These are phyloP conservation scores for Nitzschia putrida DNA, from an alignment of 108 stramenopile genomes.

Conservation along the genomic window DNA sequence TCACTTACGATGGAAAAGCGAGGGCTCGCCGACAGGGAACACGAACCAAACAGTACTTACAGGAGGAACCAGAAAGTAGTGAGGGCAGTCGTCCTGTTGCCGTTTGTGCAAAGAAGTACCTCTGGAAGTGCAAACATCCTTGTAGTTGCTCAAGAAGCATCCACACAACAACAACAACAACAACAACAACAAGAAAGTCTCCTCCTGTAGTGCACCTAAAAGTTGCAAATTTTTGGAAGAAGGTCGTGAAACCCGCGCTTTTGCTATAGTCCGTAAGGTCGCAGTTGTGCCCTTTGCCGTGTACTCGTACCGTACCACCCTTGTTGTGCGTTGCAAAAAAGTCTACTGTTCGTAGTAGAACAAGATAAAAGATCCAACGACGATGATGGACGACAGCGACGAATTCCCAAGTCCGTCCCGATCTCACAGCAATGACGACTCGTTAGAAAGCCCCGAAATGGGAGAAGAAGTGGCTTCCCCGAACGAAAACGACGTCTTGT, in stretches of 20 bases:
- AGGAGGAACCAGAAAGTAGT: neutral
- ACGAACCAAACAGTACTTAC: neutral
- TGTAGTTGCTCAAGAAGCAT: too few relatives aligned
- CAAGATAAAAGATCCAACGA: neutral
- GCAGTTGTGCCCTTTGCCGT: too few relatives aligned
- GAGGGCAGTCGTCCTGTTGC: neutral
- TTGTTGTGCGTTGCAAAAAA: neutral
- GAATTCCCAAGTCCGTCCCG: neutral
- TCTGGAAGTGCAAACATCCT: neutral
- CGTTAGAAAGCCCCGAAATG: neutral
- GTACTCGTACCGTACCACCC: too few relatives aligned
- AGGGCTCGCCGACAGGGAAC: constrained; percentile 2
- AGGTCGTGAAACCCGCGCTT: too few relatives aligned
- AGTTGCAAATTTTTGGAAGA: too few relatives aligned
- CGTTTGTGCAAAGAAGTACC: neutral
- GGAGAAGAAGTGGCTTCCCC: constrained; percentile 20
- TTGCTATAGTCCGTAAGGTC: too few relatives aligned
- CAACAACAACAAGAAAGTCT: neutral
- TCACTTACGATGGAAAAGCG: constrained; percentile 1
- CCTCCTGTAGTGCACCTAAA: too few relatives aligned
- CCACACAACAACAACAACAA: constrained; percentile 2
- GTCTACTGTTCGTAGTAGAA: too few relatives aligned
- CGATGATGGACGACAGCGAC: neutral
- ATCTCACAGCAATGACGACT: neutral
- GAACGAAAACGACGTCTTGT: constrained; percentile 61